A percentile compares a stretch with the other conserved stretches of the same genome.
These are phyloP conservation scores for Plasmodium chabaudi DNA, from an alignment of 169 alveolate genomes.

Conservation along the genomic window DNA sequence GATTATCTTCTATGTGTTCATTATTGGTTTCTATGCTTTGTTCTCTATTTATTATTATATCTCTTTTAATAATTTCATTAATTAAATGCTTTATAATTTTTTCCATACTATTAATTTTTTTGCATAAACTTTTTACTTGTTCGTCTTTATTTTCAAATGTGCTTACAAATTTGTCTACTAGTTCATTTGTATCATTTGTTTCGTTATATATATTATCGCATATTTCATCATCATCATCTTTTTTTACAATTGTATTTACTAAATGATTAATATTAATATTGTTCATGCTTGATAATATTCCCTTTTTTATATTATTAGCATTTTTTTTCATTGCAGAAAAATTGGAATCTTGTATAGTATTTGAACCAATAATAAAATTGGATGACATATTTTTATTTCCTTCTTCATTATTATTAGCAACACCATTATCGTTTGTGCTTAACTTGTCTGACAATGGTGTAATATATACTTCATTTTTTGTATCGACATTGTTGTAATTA, in stretches of 20 bases:
- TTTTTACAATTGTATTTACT: slow-evolving; percentile 24
- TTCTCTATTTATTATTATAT: slow-evolving; percentile 9
- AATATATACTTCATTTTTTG: neutral
- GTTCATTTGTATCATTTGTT: neutral
- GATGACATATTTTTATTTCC: neutral
- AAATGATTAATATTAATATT: slow-evolving; percentile 53
- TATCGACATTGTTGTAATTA: neutral
- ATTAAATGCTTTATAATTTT: slow-evolving; percentile 60
- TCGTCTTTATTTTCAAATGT: slow-evolving; percentile 30
- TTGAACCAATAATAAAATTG: neutral
- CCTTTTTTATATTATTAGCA: neutral
- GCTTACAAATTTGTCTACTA: slow-evolving; percentile 63
- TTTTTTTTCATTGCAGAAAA: neutral
- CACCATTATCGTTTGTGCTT: neutral
- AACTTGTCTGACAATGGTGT: neutral
- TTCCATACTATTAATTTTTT: slow-evolving; percentile 70
- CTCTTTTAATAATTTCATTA: slow-evolving; percentile 51
- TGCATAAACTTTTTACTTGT: slow-evolving; percentile 37
- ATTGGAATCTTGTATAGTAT: neutral
- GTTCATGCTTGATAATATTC: slow-evolving; percentile 4
- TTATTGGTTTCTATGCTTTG: neutral
- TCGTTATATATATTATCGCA: neutral
- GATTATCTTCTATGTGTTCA: neutral
- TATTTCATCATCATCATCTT: neutral
- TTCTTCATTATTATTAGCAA: neutral